Evolutionary conservation across 2,329 filamentous ascomycete genomes (phyloP), one percentile per base, ranked within the genome.

Genomic region (Trichoderma guizhouense): DNA sequence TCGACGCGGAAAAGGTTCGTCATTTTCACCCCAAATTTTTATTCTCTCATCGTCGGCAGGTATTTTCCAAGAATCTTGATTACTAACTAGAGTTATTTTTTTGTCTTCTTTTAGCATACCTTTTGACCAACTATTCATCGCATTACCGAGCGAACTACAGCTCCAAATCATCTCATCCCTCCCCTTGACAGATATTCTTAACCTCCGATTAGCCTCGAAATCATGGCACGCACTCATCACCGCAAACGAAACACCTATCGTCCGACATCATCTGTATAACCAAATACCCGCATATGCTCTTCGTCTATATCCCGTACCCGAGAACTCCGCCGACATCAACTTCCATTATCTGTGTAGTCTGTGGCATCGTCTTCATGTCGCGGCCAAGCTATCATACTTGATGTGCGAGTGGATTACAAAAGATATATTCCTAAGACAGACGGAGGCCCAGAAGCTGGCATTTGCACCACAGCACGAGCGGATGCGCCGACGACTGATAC

Each of bases 351-450:
- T 91, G 0, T 91, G 89, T 76, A 86, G 89, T 24, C 81, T 91
- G 75, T 91, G 89, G 89, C 89, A 91, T 77, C 86, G 89, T 21
- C 79, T 91, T 2, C 89, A 91, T 76, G 89, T 91, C 30, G 87
- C 89, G 14, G 85, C 88, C 11, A 91, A 91, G 78, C 79, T 91
- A 15, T 86, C 89, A 0, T 86, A 85, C 71, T 81, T 89, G 67
- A 91, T 91, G 79, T 89, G 88, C 74, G 87, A 90, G 74, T 89
- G 89, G 85, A 88, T 90, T 15, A 89, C 87, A 4, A 90, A 90
- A 74, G 89, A 91, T 73, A 89, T 91, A 14, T 91, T 91, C 74
- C 78, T 91, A 18, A 83, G 87, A 66, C 87, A 84, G 21, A 88
- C 88, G 0, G 87, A 88, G 72, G 79, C 84, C 5, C 85, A 89